Evolutionary conservation across 2,329 filamentous ascomycete genomes (phyloP).

Genomic region (Onygena corvina): DNA sequence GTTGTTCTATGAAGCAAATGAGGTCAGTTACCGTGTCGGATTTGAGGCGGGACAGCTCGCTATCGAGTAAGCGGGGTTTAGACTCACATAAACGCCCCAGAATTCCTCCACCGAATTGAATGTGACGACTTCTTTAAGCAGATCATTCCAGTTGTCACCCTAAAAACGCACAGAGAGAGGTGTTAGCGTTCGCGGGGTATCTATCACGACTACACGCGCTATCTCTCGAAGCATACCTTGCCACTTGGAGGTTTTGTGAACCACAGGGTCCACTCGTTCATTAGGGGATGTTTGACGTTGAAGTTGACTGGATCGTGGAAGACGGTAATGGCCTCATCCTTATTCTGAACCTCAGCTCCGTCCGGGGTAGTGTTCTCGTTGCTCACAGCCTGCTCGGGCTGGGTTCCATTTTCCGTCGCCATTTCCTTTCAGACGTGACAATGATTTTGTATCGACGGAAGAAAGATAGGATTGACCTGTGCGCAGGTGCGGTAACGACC

Average conservation of each 20-base stretch:
- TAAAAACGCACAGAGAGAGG: slow-evolving; percentile 28
- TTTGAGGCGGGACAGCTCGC: slow-evolving; percentile 8
- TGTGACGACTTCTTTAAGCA: slow-evolving; percentile 95
- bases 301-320: slow-evolving; percentile 99
- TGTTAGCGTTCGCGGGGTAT: slow-evolving; percentile 9
- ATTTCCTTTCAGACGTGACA: slow-evolving; percentile 20
- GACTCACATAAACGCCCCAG: slow-evolving; percentile 92
- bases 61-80: not conserved
- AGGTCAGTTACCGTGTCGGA: not conserved
- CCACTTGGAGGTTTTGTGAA: slow-evolving; percentile 96
- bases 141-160: slow-evolving; percentile 97
- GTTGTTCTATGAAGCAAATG: slow-evolving; percentile 63
- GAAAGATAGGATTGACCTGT: not conserved
- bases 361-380: slow-evolving; percentile 47
- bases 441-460: not conserved
- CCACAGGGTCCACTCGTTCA: slow-evolving; percentile 98
- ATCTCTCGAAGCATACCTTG: slow-evolving; percentile 52
- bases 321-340: slow-evolving; percentile 60
- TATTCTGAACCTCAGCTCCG: slow-evolving; percentile 36
- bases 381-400: slow-evolving; percentile 25
- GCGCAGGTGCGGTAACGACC: slow-evolving; percentile 1
- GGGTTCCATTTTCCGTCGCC: slow-evolving; percentile 29
- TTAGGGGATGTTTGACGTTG: slow-evolving; percentile 96
- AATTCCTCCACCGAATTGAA: slow-evolving; percentile 99
- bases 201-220: no score